These are phyloP conservation scores for Camelina hispida DNA, from an alignment of 345 rosid species.

Conservation along the genomic window DNA sequence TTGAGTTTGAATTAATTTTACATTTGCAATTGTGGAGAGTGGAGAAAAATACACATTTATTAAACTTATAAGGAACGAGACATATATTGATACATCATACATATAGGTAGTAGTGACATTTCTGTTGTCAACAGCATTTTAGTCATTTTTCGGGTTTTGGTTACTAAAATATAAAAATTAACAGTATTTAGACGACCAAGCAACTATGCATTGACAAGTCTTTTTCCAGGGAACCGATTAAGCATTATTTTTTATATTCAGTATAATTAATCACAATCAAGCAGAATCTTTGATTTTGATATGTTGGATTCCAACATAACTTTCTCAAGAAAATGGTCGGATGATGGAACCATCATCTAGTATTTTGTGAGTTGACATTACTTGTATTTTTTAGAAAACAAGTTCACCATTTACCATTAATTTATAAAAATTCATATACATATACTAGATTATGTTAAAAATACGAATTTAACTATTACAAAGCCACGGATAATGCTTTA, in stretches of 20 bases:
- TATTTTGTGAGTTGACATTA: neutral
- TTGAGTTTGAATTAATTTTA: too few relatives aligned
- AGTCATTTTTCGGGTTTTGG: too few relatives aligned
- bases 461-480: neutral
- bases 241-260: neutral
- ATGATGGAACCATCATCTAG: neutral
- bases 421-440: neutral
- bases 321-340: neutral
- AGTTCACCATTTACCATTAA: neutral
- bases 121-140: too few relatives aligned
- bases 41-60: neutral
- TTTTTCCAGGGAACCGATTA: neutral
- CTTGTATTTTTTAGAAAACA: neutral
- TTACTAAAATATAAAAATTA: neutral
- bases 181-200: neutral
- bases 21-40: neutral
- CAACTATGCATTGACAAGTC: slow-evolving; percentile 4
- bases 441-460: neutral
- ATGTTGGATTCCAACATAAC: slow-evolving; percentile 16
- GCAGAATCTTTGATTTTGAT: slow-evolving; percentile 18
- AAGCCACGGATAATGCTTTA: slow-evolving; percentile 25
- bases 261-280: neutral
- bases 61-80: neutral
- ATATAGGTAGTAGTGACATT: too few relatives aligned
- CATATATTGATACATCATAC: too few relatives aligned